Percentiles rank a stretch among this genome's conserved stretches.
Conservation (phyloP, 1,139 yeast genomes). For the Pichia inconspicua region DNA sequence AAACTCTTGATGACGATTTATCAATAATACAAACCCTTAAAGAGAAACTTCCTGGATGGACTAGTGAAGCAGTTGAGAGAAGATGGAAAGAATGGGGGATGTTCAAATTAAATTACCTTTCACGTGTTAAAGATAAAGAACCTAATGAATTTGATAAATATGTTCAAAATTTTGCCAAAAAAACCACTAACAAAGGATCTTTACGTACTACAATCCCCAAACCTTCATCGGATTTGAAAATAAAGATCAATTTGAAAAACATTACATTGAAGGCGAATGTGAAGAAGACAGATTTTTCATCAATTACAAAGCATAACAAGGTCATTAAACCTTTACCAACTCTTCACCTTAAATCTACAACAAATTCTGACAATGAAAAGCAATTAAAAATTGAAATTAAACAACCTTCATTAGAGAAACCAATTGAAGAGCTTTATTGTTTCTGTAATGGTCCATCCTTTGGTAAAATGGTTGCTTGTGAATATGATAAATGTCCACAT, state of each 20-base stretch:
- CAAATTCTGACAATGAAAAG: not conserved
- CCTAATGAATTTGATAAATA: not conserved
- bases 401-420: not conserved
- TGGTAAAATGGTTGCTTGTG: conserved; percentile 79
- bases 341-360: not conserved
- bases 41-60: conserved; percentile 13
- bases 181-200: not conserved
- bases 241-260: conserved; percentile 6
- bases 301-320: not conserved
- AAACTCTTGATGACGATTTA: conserved; percentile 21
- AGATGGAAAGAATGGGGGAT: conserved; percentile 19
- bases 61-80: conserved; percentile 16
- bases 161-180: not conserved
- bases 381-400: not conserved
- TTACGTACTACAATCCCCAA: not conserved
- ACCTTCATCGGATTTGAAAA: conserved; percentile 5
- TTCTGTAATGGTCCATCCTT: conserved; percentile 61
- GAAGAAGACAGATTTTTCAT: not conserved
- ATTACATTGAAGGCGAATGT: not conserved
- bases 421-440: conserved; percentile 36
- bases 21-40: conserved; percentile 2
- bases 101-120: conserved; percentile 15
- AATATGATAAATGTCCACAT: conserved; percentile 52
- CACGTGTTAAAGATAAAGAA: not conserved
- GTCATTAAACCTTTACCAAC: not conserved